These are phyloP conservation scores for Chaetomium cochliodes DNA, from an alignment of 495 filamentous ascomycete species.

Conservation along the genomic window DNA sequence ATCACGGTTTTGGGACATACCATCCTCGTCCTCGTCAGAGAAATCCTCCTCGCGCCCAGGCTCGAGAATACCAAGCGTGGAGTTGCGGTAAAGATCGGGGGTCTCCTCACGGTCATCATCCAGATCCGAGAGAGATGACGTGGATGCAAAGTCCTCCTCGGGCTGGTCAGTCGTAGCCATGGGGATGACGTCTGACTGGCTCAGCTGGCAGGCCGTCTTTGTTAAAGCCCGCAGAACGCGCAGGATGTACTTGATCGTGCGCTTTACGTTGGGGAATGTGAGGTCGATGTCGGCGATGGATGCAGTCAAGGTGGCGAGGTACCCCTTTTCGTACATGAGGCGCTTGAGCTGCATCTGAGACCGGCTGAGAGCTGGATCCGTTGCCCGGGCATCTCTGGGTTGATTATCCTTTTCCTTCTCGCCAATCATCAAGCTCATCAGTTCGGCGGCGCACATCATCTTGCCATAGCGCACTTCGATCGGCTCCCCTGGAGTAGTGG, in stretches of 20 bases:
- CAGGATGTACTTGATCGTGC: constrained; percentile 93
- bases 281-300: constrained; percentile 95
- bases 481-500: constrained; percentile 70
- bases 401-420: constrained; percentile 61
- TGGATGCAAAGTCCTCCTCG: constrained; percentile 86
- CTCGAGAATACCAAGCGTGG: constrained; percentile 91
- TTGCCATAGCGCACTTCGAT: constrained; percentile 85
- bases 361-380: constrained; percentile 35
- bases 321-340: constrained; percentile 98
- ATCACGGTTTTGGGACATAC: constrained; percentile 29
- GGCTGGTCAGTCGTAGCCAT: constrained; percentile 64
- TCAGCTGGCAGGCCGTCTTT: constrained; percentile 79
- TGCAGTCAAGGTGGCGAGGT: constrained; percentile 79
- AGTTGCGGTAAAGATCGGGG: constrained; percentile 94
- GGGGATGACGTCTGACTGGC: constrained; percentile 69
- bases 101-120: constrained; percentile 93
- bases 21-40: constrained; percentile 66
- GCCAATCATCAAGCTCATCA: constrained; percentile 89
- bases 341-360: constrained; percentile 77
- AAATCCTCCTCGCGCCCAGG: constrained; percentile 75
- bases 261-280: constrained; percentile 88
- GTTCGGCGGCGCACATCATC: constrained; percentile 79
- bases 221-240: constrained; percentile 84
- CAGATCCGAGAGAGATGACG: constrained; percentile 83
- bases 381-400: constrained; percentile 42